Evolutionary conservation across 2,329 filamentous ascomycete genomes (phyloP).

Genomic region (Hypoxylon sp.): DNA sequence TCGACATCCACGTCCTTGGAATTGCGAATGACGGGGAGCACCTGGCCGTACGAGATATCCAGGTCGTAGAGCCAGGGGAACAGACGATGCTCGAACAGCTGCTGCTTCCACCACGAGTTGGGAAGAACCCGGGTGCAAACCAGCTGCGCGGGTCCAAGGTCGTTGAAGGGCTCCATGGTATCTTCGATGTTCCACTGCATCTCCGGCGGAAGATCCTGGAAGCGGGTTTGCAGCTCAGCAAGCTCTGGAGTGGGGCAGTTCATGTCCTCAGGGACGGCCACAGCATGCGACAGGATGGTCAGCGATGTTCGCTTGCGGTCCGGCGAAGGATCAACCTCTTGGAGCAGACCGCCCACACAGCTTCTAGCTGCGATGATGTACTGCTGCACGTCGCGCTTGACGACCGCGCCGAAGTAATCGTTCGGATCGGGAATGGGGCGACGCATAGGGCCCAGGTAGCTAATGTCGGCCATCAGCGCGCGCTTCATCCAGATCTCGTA

Average conservation of each 20-base stretch:
- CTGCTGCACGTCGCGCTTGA: background rate
- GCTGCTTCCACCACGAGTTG: conserved; percentile 29
- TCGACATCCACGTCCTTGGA: conserved; percentile 32
- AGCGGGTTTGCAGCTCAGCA: background rate
- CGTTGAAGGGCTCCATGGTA: conserved; percentile 30
- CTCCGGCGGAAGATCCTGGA: conserved; percentile 24
- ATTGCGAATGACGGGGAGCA: background rate
- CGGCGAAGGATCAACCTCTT: conserved; percentile 12
- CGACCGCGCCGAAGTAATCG: conserved; percentile 15
- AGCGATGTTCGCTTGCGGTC: background rate
- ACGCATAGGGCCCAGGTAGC: background rate
- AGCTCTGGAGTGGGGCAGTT: background rate
- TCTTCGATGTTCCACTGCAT: conserved; percentile 13
- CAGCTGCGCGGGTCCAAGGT: conserved; percentile 5
- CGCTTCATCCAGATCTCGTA: conserved; percentile 42
- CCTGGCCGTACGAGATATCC: background rate
- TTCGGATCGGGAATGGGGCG: conserved; percentile 25
- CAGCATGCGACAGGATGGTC: background rate
- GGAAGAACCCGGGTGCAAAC: conserved; percentile 30
- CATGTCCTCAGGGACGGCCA: background rate
- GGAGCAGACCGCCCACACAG: too few relatives aligned
- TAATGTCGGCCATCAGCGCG: conserved; percentile 17
- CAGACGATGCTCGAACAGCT: conserved; percentile 26
- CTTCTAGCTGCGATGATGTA: background rate
- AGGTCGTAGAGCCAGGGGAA: conserved; percentile 41